Conservation (phyloP, 2,329 filamentous ascomycete genomes). For the Arachnomyces sp. region DNA sequence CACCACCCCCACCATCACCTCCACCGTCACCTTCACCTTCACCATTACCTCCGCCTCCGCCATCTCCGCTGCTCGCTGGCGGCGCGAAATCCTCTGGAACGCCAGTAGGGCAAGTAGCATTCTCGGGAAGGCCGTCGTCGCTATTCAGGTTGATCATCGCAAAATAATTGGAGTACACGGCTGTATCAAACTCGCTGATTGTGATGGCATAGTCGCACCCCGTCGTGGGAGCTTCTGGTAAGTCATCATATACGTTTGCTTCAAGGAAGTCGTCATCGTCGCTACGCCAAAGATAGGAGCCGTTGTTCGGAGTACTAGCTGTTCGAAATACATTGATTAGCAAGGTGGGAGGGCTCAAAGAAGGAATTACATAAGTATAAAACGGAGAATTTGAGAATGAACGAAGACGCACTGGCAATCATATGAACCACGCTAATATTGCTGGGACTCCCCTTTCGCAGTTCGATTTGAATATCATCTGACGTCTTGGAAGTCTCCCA, state of each 20-base stretch:
- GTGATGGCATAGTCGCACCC: constrained; percentile 11
- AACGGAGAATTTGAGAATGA: neutral
- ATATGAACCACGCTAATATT: constrained; percentile 10
- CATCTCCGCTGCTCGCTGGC: neutral
- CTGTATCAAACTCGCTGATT: constrained; percentile 1
- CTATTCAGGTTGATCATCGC: constrained; percentile 9
- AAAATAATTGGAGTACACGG: constrained; percentile 8
- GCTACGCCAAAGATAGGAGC: constrained; percentile 11
- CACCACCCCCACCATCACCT: neutral
- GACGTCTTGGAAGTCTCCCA: constrained; percentile 7
- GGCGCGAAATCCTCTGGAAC: neutral
- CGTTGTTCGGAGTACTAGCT: constrained; percentile 10
- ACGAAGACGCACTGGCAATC: constrained; percentile 7
- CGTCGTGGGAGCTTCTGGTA: constrained; percentile 8
- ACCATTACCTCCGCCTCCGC: neutral
- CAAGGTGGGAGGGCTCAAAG: neutral
- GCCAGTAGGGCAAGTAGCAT: constrained; percentile 6
- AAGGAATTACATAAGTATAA: neutral
- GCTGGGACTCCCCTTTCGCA: constrained; percentile 7
- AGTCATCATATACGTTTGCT: neutral
- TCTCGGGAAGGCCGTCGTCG: constrained; percentile 6
- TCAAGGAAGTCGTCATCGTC: constrained; percentile 10
- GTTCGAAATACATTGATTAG: constrained; percentile 1
- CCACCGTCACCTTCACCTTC: neutral
- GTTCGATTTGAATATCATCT: constrained; percentile 5